These are phyloP conservation scores for Acanthamoeba castellanii DNA, from an alignment of 208 protist species.

Conservation along the genomic window DNA sequence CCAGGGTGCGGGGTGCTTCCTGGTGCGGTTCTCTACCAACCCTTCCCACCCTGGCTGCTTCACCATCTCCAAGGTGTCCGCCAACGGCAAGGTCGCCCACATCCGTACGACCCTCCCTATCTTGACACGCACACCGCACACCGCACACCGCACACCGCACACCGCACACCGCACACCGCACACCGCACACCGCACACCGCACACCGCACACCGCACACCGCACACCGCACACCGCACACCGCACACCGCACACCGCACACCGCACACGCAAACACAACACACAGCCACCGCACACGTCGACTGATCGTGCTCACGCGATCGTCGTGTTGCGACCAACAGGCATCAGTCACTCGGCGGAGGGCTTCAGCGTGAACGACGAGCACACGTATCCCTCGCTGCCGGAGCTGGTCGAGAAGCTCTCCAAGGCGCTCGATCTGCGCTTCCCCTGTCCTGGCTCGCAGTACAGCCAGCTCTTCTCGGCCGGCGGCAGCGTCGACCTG, in stretches of 20 bases:
- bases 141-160: no score
- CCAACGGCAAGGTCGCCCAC: background rate
- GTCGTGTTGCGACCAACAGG: background rate
- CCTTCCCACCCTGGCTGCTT: slow-evolving; percentile 25
- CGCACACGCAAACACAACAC: no score
- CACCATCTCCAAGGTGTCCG: slow-evolving; percentile 53
- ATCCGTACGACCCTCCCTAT: background rate
- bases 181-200: background rate
- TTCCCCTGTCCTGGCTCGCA: slow-evolving; percentile 11
- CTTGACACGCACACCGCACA: background rate
- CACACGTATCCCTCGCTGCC: slow-evolving; percentile 10
- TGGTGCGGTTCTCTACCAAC: slow-evolving; percentile 33
- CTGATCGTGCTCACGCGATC: background rate
- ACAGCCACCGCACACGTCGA: background rate
- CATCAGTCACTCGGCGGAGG: background rate
- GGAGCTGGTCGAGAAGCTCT: background rate
- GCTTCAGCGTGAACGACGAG: slow-evolving; percentile 61
- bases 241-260: no score
- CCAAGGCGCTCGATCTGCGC: slow-evolving; percentile 45
- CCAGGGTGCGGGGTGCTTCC: background rate
- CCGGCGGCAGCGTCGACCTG: slow-evolving; percentile 26
- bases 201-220: background rate
- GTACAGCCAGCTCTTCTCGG: slow-evolving; percentile 63
- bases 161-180: background rate
- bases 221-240: background rate